Evolutionary conservation across 1,284 basidiomycete genomes (phyloP), one percentile per base, ranked within the genome.

Genomic region (Stereum hirsutum): DNA sequence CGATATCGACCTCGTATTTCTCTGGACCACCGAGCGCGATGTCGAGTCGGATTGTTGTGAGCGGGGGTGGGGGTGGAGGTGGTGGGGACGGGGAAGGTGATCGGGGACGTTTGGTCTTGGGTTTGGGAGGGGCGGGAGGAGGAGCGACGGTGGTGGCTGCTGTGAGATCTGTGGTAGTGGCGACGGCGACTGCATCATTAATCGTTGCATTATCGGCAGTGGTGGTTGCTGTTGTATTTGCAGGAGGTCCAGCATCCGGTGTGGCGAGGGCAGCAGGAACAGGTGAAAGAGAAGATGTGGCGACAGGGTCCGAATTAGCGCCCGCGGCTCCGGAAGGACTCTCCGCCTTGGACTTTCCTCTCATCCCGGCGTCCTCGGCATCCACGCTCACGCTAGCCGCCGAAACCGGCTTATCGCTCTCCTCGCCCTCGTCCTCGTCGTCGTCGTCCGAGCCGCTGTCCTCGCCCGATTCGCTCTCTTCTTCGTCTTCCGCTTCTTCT

Each of bases 1-100:
- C 57, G 42, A 89, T 72, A 54, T 86, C 78, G 44, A 88, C 75
- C 46, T 82, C 79, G 57, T 87, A 83, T 49, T 81, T 79, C 10
- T 77, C 70, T 1, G 80, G 79, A 0, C 82, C 81, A n/a, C 81
- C 76, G 8, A 89, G 72, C 10, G 48, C 57, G 54, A 89, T 82
- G 2, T 78, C 66, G 27, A 90, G 72, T 0, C 87, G 71, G 40
- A 87, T 70, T 0, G 84, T 88, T 46, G 71, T 63, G n/a, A 81
- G 58, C 0, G 74, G 78, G 2, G 68, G 70, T 4, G 69, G 71
- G 1, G 71, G 63, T 0, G 67, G 66, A 0, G 65, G 65, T 0
- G 76, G 77, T 11, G 78, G 75, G 1, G 80, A 74, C 4, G 68
- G 78, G 0, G 80, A 79, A 24, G 75, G 75, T 5, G 77, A 73